A percentile compares a stretch with the other conserved stretches of the same genome.
Evolutionary conservation across 495 filamentous ascomycete genomes (phyloP).

Genomic region (Lophiostoma macrostomum): DNA sequence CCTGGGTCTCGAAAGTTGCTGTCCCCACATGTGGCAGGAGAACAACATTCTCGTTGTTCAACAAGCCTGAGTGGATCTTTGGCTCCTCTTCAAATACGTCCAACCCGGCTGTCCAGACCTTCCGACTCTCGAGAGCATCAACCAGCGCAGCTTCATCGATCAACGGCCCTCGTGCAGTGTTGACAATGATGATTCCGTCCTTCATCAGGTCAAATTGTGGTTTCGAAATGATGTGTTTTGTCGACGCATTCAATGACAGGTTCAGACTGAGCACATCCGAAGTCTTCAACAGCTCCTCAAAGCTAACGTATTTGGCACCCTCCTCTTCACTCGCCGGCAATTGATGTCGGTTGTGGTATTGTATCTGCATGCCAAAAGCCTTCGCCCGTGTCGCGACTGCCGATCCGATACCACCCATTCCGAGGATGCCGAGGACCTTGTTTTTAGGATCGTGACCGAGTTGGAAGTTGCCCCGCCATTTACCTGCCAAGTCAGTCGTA

Average conservation of each 20-base stretch:
- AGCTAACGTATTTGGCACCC: conserved; percentile 40
- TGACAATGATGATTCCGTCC: conserved; percentile 40
- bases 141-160: conserved; percentile 44
- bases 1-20: conserved; percentile 41
- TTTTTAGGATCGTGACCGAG: conserved; percentile 47
- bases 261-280: conserved; percentile 42
- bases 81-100: conserved; percentile 46
- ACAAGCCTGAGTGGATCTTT: conserved; percentile 34
- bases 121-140: conserved; percentile 39
- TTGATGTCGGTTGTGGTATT: conserved; percentile 41
- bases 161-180: conserved; percentile 41
- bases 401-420: conserved; percentile 84
- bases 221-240: conserved; percentile 40
- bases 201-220: conserved; percentile 40
- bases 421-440: conserved; percentile 57
- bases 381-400: conserved; percentile 37
- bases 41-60: conserved; percentile 37
- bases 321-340: conserved; percentile 33
- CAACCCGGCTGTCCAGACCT: conserved; percentile 40
- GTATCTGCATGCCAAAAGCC: conserved; percentile 43
- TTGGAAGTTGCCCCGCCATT: conserved; percentile 47
- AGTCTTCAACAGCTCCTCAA: conserved; percentile 42
- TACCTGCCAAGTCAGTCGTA: conserved; percentile 17
- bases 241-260: conserved; percentile 38
- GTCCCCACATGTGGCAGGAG: conserved; percentile 42